A percentile compares a stretch with the other conserved stretches of the same genome.
phyloP scores from a whole-genome alignment of 176 grass and related monocot species.

The Cenchrus purpureus region DNA sequence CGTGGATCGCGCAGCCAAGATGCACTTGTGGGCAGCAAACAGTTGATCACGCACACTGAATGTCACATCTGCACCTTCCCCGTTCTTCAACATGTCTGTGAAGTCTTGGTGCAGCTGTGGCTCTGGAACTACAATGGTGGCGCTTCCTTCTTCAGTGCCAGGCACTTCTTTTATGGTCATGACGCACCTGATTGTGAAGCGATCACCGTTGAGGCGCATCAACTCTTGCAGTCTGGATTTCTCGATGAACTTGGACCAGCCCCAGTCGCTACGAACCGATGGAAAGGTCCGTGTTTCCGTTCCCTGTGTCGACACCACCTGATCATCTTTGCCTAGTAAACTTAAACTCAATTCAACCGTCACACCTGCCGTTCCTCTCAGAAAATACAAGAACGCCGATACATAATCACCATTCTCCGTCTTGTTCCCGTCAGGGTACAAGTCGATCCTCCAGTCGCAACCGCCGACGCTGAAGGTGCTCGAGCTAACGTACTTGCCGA shows the following conservation, averaged over 20 bases:
- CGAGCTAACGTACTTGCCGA: neutral
- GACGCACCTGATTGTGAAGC: too few relatives aligned
- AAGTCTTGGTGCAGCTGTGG: neutral
- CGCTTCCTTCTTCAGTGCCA: neutral
- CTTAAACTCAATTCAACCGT: neutral
- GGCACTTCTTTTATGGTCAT: neutral
- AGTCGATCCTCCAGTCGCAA: neutral
- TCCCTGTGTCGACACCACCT: neutral
- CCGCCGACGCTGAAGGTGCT: neutral
- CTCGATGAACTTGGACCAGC: too few relatives aligned
- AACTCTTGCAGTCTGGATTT: too few relatives aligned
- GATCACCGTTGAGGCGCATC: too few relatives aligned
- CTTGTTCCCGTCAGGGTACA: neutral
- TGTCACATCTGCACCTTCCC: constrained; percentile 20
- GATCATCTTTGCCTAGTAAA: neutral
- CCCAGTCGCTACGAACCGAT: too few relatives aligned
- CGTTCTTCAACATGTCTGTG: neutral
- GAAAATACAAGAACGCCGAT: neutral
- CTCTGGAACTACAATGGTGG: neutral
- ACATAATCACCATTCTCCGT: rapidly evolving
- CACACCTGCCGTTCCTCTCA: neutral
- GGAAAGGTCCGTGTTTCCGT: too few relatives aligned
- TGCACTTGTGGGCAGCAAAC: constrained; percentile 19
- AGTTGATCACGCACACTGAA: neutral
- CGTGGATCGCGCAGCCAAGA: constrained; percentile 32